These are phyloP conservation scores for Aureobasidium sp. DNA, from an alignment of 2,329 filamentous ascomycete species.

Conservation along the genomic window DNA sequence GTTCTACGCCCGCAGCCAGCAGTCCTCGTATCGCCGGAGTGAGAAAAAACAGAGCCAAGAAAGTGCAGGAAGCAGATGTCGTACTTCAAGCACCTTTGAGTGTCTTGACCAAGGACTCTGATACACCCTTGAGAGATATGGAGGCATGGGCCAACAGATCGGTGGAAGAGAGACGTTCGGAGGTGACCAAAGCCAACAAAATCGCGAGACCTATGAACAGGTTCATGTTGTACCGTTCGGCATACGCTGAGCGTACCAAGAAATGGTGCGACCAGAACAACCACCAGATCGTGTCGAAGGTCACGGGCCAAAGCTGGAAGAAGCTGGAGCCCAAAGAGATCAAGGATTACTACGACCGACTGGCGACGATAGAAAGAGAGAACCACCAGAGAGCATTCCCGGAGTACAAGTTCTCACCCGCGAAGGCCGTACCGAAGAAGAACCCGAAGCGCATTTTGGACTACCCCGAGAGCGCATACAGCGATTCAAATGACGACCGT, in stretches of 20 bases:
- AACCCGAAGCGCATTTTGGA: slow-evolving; percentile 22
- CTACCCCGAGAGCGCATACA: slow-evolving; percentile 22
- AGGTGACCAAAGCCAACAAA: slow-evolving; percentile 59
- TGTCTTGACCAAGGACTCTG: slow-evolving; percentile 55
- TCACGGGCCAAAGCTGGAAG: slow-evolving; percentile 77
- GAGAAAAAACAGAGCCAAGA: slow-evolving; percentile 37
- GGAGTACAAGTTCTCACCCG: slow-evolving; percentile 85
- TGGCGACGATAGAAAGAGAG: slow-evolving; percentile 70
- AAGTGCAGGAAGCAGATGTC: slow-evolving; percentile 36
- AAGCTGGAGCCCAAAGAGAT: slow-evolving; percentile 66
- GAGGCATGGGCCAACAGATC: slow-evolving; percentile 68
- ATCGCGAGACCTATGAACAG: slow-evolving; percentile 93
- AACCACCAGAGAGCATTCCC: slow-evolving; percentile 84
- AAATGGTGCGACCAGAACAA: slow-evolving; percentile 76
- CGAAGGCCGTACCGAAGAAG: slow-evolving; percentile 40
- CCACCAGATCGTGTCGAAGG: slow-evolving; percentile 82
- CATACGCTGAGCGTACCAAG: slow-evolving; percentile 81
- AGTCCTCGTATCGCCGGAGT: slow-evolving; percentile 27
- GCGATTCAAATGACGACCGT: slow-evolving; percentile 16
- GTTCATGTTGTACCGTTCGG: slow-evolving; percentile 95
- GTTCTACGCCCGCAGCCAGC: slow-evolving; percentile 21
- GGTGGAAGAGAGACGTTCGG: slow-evolving; percentile 55
- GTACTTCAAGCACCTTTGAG: slow-evolving; percentile 61
- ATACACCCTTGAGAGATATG: slow-evolving; percentile 67
- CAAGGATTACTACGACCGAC: slow-evolving; percentile 65